Evolutionary conservation across 768 basidiomycete genomes (phyloP), one percentile per base, ranked within the genome.

Genomic region (Pholiota conissans): DNA sequence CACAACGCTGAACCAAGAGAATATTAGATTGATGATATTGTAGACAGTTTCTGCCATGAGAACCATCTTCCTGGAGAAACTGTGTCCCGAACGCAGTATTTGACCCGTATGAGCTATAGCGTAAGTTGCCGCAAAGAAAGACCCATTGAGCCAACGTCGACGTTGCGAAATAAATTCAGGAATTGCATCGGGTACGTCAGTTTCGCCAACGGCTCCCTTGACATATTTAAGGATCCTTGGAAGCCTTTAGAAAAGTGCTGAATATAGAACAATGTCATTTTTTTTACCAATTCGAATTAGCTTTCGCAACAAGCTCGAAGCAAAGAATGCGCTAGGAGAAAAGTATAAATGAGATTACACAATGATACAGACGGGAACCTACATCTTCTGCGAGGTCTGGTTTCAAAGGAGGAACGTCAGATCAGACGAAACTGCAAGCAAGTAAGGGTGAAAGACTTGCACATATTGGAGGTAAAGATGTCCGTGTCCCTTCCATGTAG

Each of bases 381-480:
- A 92, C 91, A 76, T 95, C 93, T 74, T 95, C 93, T 26, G 93
- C 93, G 34, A 95, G 82, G 69, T 95, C 91, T 93, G 58, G 10
- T 5, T 45, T 45, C 24, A 29, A 20, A 34, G 24, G 5, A 46
- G 54, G 20, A n/a, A 13, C 20, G 8, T 35, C 10, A 46, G 5
- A 35, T 32, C 14, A 35, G 3, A n/a, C 50, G 47, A 48, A n/a
- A 55, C 47, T 16, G 20, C 32, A 32, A 37, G 52, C 16, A 32
- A 37, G 27, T 27, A 2, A 54, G 18, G 5, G n/a, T n/a, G n/a
- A n/a, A 8, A 24, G 3, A 79, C 86, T 52, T 73, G 91, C 90
- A 98, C 94, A 96, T 96, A 66, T 97, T 97, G 7, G 94, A 94
- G 4, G 93, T 95, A 71, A 95, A 95, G 45, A 96, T 93, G 67